These are phyloP conservation scores for Diaporthe citri DNA, from an alignment of 2,329 filamentous ascomycete species.

Conservation along the genomic window DNA sequence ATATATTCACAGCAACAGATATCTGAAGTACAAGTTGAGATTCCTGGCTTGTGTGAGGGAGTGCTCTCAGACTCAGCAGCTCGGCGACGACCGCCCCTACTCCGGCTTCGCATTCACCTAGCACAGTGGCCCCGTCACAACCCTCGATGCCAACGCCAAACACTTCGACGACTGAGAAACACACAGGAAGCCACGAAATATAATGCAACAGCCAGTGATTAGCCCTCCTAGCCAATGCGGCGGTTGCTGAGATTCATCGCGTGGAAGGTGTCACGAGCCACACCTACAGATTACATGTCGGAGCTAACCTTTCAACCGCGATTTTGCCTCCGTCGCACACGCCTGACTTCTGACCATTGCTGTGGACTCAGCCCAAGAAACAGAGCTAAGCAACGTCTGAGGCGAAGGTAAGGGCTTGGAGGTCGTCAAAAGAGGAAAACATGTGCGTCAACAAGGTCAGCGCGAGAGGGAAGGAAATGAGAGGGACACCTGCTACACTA, in stretches of 20 bases:
- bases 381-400: neutral
- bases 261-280: neutral
- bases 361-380: too few species aligned
- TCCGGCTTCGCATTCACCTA: neutral
- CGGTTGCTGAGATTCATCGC: neutral
- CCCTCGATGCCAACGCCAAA: neutral
- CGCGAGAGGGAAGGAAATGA: neutral
- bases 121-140: neutral
- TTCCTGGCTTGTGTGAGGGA: neutral
- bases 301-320: neutral
- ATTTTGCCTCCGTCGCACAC: neutral
- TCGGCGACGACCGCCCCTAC: neutral
- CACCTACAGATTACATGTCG: neutral
- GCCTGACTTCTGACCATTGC: neutral
- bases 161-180: neutral
- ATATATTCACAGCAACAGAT: too few species aligned
- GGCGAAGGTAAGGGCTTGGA: neutral
- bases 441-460: neutral
- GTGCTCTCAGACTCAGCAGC: neutral
- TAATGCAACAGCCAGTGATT: neutral
- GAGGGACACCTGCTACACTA: neutral
- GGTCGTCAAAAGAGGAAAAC: neutral
- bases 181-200: neutral
- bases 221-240: neutral
- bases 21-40: neutral